Evolutionary conservation across 768 basidiomycete genomes (phyloP).

Genomic region (Strobilomyces echinocephalus): DNA sequence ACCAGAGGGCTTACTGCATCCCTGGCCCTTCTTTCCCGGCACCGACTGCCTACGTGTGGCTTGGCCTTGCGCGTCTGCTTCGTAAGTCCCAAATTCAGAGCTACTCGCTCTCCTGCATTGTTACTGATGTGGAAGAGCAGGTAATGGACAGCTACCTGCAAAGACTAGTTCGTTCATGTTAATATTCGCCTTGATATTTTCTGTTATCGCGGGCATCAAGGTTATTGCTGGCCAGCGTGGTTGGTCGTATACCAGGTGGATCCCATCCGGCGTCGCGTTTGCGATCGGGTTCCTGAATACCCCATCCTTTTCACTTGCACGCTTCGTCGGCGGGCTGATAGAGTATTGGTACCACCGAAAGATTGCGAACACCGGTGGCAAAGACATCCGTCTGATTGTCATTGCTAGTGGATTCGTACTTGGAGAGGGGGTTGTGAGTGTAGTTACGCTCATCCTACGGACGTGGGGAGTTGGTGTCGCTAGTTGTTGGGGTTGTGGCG

Average conservation of each 20-base stretch:
- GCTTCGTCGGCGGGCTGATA: conserved; percentile 80
- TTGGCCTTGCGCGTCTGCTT: conserved; percentile 67
- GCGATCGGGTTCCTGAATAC: conserved; percentile 96
- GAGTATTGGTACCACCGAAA: conserved; percentile 65
- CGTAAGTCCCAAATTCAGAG: conserved; percentile 42
- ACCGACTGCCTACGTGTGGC: conserved; percentile 94
- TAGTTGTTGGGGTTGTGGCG: conserved; percentile 86
- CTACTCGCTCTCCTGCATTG: background rate
- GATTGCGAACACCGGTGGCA: conserved; percentile 42
- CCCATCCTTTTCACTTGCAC: conserved; percentile 88
- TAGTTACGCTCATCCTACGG: conserved; percentile 69
- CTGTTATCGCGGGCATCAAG: conserved; percentile 61
- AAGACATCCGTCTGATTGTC: conserved; percentile 74
- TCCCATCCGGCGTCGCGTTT: conserved; percentile 91
- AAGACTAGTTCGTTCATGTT: conserved; percentile 77
- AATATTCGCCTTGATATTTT: conserved; percentile 68
- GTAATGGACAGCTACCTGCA: conserved; percentile 77
- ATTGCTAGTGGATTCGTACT: conserved; percentile 94
- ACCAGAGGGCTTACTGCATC: conserved; percentile 81
- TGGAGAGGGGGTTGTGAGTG: conserved; percentile 88
- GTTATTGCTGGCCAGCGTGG: conserved; percentile 48
- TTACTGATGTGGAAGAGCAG: conserved; percentile 34
- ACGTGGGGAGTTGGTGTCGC: conserved; percentile 68
- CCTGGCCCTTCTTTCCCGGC: conserved; percentile 95
- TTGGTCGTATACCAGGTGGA: conserved; percentile 62